Base-by-base conservation (phyloP, 495 filamentous ascomycete genomes). In the Xeromyces bisporus region DNA sequence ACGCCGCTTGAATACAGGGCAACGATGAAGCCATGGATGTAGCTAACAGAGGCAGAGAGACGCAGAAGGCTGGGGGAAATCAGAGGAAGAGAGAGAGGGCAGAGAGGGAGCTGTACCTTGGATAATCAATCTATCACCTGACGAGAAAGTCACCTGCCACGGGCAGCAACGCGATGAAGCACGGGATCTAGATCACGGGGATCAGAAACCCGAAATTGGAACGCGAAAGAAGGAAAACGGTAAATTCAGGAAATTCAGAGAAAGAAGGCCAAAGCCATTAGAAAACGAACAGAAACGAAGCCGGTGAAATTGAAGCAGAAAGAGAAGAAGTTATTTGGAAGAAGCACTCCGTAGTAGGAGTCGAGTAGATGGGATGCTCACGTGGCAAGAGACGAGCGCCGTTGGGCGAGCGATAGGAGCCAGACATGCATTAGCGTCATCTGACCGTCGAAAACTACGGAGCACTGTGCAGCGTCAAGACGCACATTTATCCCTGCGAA, bases 91-190 rank as follows among this genome's bases (percentile, higher is more conserved):
- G 23, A 31, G 21, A 33, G 26, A 36, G 23, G 23, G 36, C 11
- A 24, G 32, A 28, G 38, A 40, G 37, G 35, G 40, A 40, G 41
- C 50, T 37, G 54, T 64, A 57, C 56, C 58, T 59, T 58, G 48
- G 49, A 56, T 55, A 55, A 51, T 50, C 46, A 48, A 38, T 59
- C 50, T 63, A 63, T 63, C 59, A 63, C 59, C 59, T 63, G 59
- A 63, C 59, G 54, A 41, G 43, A 63, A n/a, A 58, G 59, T 63
- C 57, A 63, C 59, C 57, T 61, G 57, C 57, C 51, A 49, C 50
- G 44, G 50, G 55, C 49, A 56, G 58, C 54, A 63, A 60, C 57
- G 60, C 52, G 54, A 58, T 29, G 34, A 44, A 44, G 38, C 38
- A 46, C 47, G 49, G 44, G 44, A 55, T 43, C 50, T 50, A 35